phyloP scores from a whole-genome alignment of 2,329 filamentous ascomycete genomes.

The Colletotrichum somersetense region DNA sequence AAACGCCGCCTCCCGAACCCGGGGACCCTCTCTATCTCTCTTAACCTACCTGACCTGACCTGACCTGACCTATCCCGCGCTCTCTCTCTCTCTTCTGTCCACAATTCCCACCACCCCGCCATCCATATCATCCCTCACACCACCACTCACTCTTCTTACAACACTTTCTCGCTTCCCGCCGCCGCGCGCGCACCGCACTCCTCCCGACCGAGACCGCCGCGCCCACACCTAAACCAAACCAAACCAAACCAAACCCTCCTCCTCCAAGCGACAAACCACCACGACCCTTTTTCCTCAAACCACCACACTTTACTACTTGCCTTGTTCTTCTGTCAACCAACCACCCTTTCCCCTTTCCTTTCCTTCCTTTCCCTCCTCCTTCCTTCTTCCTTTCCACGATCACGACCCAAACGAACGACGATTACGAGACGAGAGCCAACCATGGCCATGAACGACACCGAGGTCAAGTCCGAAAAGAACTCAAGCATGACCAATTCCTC shows the following conservation, averaged over 20 bases:
- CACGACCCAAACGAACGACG: conserved; percentile 51
- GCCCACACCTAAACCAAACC: conserved; percentile 24
- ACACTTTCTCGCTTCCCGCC: conserved; percentile 40
- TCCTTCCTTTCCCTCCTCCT: conserved; percentile 43
- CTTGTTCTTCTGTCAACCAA: conserved; percentile 37
- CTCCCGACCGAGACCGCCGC: conserved; percentile 10
- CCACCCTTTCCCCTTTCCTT: conserved; percentile 42
- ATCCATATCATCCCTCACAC: conserved; percentile 16
- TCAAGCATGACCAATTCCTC: conserved; percentile 55
- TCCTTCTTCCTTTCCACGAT: conserved; percentile 43
- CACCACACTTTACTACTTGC: background rate
- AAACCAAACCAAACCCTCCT: conserved; percentile 36
- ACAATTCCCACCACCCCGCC: conserved; percentile 39
- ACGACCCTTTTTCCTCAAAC: conserved; percentile 45
- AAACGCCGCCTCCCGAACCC: conserved; percentile 38
- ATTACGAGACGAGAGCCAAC: conserved; percentile 49
- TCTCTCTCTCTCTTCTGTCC: conserved; percentile 19
- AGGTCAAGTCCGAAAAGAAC: conserved; percentile 53
- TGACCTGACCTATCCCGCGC: background rate
- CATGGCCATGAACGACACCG: conserved; percentile 57
- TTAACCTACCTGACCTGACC: background rate
- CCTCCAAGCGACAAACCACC: conserved; percentile 38
- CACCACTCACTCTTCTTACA: background rate
- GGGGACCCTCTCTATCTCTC: conserved; percentile 5
- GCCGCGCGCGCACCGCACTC: conserved; percentile 12